Base-by-base conservation (phyloP, 352 stramenopile species). In the Thalassiosira mediterranea region DNA sequence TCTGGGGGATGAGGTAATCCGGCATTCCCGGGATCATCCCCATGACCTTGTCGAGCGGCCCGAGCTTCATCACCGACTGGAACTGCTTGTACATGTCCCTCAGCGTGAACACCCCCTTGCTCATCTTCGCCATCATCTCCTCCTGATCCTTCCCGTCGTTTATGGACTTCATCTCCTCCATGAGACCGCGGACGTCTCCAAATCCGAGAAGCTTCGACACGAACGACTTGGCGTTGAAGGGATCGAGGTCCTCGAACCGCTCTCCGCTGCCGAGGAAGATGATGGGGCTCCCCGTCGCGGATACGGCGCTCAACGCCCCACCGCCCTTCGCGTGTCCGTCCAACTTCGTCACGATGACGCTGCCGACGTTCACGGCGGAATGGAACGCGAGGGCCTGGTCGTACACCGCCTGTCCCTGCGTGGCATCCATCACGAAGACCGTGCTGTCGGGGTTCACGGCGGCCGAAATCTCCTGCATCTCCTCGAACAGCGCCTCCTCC, bases 71-170 rank as follows among this genome's bases (percentile, higher is more conserved):
- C 10, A 98, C 95, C 46, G 93, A 94, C 82, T 98, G 88, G 58
- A 99, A 98, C 86, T 99, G 97, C 81, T 98, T 98, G 91, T 99
- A 98, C 92, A 99, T 97, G 79, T 99, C 97, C 2, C 97, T 90
- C 57, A 99, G 86, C 38, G 97, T 99, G 81, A 99, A 99, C 70
- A 96, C 62, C 48, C 92, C 91, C 80, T 92, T 89, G 38, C 92
- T 92, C 89, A 99, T 98, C 83, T 97, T 94, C 72, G 98, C 91
- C 76, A 98, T 95, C 75, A 98, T 95, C 81, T 98, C 96, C 79
- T 98, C 92, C 81, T 98, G 93, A 66, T 95, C 94, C 58, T 90
- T 82, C 3, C 58, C 72, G 57, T 90, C 77, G 13, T 68, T 77
- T 1, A 88, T 78, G 0, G 67, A 72, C 49, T 92, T 86, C 75